Evolutionary conservation across 768 basidiomycete genomes (phyloP), one percentile per base, ranked within the genome.

Genomic region (Lactarius tabidus): DNA sequence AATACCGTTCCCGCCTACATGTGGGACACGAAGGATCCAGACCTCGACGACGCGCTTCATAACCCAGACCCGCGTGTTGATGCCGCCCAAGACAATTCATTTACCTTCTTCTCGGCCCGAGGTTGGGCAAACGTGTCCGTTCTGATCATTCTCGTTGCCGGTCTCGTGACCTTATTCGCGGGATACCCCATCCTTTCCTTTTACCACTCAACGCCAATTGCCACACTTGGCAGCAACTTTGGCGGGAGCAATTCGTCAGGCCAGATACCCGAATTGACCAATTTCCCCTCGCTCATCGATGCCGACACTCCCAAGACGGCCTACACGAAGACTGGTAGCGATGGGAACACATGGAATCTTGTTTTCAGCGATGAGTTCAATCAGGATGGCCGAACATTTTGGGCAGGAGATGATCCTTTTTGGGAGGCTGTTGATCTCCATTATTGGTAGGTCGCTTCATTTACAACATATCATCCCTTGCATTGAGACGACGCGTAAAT

Each of bases 351-450:
- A 9, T 95, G 93, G 72, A 78, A 87, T 60, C 85, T 99, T 35
- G 89, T 92, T 2, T 98, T 95, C 78, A 93, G 90, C 62, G 91
- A 92, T 74, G 90, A 92, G 75, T 96, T 87, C 81, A 87, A 85
- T 78, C 83, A 67, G 73, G 89, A 79, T 69, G 95, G 80, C 67
- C 86, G 73, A 77, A 90, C 81, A 75, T 91, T 85, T 82, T 94
- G 70, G 82, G 90, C 76, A 73, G 96, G 82, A 72, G 96, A 88
- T 78, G 95, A 82, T 81, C 85, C 81, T 73, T 96, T 76, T 74
- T 90, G 88, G 94, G 93, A 95, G 73, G 95, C 91, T 28, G 86
- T 81, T 10, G 87, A 96, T 73, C 74, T 95, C 36, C 85, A 95
- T 73, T 97, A 96, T 75, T 93, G 91, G 88, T 77, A 48, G 64